These are phyloP conservation scores for Leptodontidium sp. DNA, from an alignment of 2,329 filamentous ascomycete species.

Conservation along the genomic window DNA sequence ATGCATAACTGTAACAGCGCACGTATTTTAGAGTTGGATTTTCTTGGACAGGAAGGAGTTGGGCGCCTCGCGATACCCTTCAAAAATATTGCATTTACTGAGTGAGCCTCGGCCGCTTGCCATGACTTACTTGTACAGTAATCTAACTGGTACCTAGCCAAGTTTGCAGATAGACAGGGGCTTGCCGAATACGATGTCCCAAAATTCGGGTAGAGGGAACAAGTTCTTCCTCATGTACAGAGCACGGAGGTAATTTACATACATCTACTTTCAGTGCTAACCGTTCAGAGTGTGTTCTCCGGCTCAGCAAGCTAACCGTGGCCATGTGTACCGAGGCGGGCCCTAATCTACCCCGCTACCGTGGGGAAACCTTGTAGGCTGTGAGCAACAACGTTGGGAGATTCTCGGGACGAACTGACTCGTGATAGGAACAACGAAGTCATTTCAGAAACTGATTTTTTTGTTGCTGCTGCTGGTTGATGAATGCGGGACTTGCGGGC, in stretches of 20 bases:
- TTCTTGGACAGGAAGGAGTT: constrained; percentile 3
- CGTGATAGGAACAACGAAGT: background rate
- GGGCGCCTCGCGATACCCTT: constrained; percentile 19
- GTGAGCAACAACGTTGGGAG: background rate
- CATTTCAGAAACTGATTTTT: background rate
- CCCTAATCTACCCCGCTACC: constrained; percentile 2
- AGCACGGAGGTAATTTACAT: too few relatives aligned
- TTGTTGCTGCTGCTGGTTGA: too few relatives aligned
- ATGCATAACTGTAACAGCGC: constrained; percentile 47
- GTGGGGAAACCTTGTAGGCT: constrained; percentile 11
- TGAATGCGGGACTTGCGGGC: background rate
- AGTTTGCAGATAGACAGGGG: constrained; percentile 4
- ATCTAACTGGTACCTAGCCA: background rate
- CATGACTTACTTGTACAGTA: constrained; percentile 8
- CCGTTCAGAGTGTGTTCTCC: constrained; percentile 17
- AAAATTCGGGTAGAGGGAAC: background rate
- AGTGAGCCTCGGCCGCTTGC: background rate
- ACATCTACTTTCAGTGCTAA: background rate
- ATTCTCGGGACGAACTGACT: constrained; percentile 1
- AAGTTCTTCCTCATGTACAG: too few relatives aligned
- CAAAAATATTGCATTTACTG: background rate
- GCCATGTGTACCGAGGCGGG: constrained; percentile 3
- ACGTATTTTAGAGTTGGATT: constrained; percentile 7
- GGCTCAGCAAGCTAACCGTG: constrained; percentile 3
- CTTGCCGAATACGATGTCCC: background rate